Conservation (phyloP, 202 grass and related monocot species). For the Tripidium arundinaceum region DNA sequence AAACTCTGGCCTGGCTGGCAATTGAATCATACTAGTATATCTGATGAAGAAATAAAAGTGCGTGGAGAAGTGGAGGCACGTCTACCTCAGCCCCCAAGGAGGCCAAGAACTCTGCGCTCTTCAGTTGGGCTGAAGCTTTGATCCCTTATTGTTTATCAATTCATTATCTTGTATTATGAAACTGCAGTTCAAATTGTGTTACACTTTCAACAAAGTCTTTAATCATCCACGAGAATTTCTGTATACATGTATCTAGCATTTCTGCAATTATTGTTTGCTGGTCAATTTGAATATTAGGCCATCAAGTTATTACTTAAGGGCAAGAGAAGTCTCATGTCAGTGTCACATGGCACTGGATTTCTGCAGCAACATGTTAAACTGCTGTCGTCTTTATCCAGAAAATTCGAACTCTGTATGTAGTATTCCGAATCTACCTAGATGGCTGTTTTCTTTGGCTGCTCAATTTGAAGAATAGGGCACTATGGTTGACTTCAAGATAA, state of each 20-base stretch:
- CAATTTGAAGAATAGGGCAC: background rate
- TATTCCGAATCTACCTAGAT: background rate
- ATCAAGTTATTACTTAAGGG: background rate
- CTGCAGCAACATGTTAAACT: background rate
- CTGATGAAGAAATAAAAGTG: background rate
- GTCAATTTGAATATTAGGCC: background rate
- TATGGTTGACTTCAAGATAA: background rate
- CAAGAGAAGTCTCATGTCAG: background rate
- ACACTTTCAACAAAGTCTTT: background rate
- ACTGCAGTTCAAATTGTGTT: background rate
- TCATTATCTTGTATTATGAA: background rate
- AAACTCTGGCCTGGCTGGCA: background rate
- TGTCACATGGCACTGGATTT: background rate
- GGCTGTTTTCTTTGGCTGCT: background rate
- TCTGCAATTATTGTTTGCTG: background rate
- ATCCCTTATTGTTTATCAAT: background rate
- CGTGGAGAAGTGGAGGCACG: background rate
- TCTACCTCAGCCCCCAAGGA: background rate
- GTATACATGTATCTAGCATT: background rate
- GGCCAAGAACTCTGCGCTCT: background rate
- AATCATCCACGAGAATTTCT: background rate
- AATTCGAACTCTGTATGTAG: background rate
- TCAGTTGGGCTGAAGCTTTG: background rate
- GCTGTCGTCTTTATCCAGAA: background rate
- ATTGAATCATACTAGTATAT: slow-evolving; percentile 11